Evolutionary conservation across 2,329 filamentous ascomycete species (phyloP).

Genomic region (Emmonsia crescens): DNA sequence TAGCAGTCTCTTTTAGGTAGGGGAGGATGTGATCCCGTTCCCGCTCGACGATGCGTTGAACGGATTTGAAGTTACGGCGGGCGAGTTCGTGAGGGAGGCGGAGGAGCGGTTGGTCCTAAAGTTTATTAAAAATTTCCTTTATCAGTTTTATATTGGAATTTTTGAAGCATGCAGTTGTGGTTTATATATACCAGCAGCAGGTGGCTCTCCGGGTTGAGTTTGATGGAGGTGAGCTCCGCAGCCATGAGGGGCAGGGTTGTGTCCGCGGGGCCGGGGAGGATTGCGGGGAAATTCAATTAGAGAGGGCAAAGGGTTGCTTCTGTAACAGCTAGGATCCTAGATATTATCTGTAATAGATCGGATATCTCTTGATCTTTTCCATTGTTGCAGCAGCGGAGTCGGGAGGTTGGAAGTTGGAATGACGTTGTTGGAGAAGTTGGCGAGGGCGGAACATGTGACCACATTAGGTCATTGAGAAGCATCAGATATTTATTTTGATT

Average conservation of each 20-base stretch:
- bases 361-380: not conserved
- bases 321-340: not conserved
- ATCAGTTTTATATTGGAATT: not conserved
- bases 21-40: constrained; percentile 38
- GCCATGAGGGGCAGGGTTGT: constrained; percentile 22
- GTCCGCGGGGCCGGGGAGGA: no score
- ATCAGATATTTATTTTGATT: not conserved
- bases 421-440: not conserved
- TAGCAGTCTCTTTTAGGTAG: constrained; percentile 43
- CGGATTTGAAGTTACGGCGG: constrained; percentile 83
- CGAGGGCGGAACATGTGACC: not conserved
- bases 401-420: not conserved
- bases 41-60: constrained; percentile 40
- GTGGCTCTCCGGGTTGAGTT: constrained; percentile 41
- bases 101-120: constrained; percentile 82
- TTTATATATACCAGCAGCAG: constrained; percentile 33
- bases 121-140: not conserved
- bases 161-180: not conserved
- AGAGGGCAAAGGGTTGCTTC: not conserved
- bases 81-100: constrained; percentile 87
- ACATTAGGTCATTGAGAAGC: not conserved
- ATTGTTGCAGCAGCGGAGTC: not conserved
- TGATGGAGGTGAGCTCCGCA: constrained; percentile 36
- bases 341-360: not conserved
- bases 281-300: not conserved